Evolutionary conservation across 208 protist species (phyloP).

Genomic region (Leishmania braziliensis): DNA sequence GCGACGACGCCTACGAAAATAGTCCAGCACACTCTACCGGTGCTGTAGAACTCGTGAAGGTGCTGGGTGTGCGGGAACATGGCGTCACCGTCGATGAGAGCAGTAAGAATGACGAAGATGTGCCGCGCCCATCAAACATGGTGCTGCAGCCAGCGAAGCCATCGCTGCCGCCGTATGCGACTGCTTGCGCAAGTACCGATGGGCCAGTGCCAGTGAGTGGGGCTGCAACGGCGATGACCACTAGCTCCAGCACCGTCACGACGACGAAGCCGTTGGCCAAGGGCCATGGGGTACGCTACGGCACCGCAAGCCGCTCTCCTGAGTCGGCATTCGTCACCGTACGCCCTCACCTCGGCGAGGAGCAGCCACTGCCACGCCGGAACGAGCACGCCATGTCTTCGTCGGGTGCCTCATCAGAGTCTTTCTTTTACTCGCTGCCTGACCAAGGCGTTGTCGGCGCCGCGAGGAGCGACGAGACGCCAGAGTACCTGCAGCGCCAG

Average conservation of each 20-base stretch:
- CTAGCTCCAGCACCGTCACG: not conserved
- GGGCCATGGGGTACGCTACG: not conserved
- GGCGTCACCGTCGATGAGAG: not conserved
- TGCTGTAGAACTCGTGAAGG: not conserved
- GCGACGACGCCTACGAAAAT: not conserved
- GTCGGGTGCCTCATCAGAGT: not conserved
- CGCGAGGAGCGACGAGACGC: not conserved
- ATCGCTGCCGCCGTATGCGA: not conserved
- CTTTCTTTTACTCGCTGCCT: conserved; percentile 25
- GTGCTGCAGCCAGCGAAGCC: not conserved
- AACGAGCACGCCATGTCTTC: not conserved
- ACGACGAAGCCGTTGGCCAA: not conserved
- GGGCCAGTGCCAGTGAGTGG: not conserved
- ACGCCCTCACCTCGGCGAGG: not conserved
- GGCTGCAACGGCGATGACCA: not conserved
- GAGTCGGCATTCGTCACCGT: not conserved
- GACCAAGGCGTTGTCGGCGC: not conserved
- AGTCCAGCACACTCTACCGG: not conserved
- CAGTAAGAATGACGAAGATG: not conserved
- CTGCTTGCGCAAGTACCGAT: not conserved
- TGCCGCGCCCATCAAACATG: not conserved
- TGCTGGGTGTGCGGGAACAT: not conserved
- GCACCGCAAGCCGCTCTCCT: not conserved
- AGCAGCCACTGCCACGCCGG: not conserved
- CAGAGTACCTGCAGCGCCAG: not conserved